Conservation (phyloP, 257 asterid genomes). For the Ajuga chamaepitys region DNA sequence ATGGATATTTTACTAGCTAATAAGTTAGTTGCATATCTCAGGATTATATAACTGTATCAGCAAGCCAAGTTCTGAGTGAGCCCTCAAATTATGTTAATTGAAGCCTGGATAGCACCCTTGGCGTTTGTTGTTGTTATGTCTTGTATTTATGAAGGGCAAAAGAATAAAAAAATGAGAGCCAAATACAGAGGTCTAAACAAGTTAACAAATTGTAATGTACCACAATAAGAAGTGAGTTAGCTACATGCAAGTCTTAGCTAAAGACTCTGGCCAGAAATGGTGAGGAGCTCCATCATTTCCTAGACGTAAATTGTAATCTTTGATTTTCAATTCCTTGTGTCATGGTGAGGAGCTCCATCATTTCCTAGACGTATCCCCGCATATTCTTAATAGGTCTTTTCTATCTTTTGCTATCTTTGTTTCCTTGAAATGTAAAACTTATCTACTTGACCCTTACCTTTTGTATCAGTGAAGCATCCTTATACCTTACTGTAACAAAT, state of each 20-base stretch:
- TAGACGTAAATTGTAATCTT: not conserved
- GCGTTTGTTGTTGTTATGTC: not conserved
- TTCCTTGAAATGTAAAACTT: not conserved
- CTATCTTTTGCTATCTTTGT: not conserved
- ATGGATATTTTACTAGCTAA: not conserved
- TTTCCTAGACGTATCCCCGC: not conserved
- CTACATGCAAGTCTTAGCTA: not conserved
- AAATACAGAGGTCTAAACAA: not conserved
- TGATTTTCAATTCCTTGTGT: not conserved
- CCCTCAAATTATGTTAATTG: not conserved
- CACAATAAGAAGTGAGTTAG: not conserved
- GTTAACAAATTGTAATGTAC: too few relatives aligned
- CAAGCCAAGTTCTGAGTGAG: not conserved
- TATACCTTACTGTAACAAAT: not conserved
- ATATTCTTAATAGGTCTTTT: not conserved
- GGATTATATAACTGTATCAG: not conserved
- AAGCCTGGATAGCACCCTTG: not conserved
- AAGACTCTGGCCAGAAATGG: not conserved
- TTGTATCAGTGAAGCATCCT: not conserved
- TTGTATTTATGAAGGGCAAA: not conserved
- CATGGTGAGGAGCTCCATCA: not conserved
- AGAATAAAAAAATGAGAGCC: too few relatives aligned
- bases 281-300: not conserved
- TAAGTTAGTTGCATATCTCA: not conserved
- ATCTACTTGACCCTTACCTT: not conserved